These are phyloP conservation scores for Solanum sejunctum DNA, from an alignment of 257 asterid genomes.

Conservation along the genomic window DNA sequence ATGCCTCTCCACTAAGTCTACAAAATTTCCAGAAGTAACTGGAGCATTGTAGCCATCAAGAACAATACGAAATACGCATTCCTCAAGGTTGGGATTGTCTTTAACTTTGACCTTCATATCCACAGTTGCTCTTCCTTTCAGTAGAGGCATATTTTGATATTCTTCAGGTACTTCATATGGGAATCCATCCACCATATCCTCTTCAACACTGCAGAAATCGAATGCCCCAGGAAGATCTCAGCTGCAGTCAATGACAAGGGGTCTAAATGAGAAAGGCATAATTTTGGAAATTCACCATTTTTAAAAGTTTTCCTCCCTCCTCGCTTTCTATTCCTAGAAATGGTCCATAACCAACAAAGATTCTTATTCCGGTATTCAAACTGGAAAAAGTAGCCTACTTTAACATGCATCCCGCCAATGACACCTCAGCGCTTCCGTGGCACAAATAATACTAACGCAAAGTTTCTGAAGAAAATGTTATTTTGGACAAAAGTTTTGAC, in stretches of 20 bases:
- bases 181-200: conserved; percentile 97
- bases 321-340: conserved; percentile 15
- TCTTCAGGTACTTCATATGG: conserved; percentile 96
- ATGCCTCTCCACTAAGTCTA: conserved; percentile 88
- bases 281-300: conserved; percentile 26
- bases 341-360: neutral
- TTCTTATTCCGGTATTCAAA: neutral
- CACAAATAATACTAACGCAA: neutral
- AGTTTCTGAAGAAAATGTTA: neutral
- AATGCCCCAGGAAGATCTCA: conserved; percentile 99
- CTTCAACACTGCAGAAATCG: conserved; percentile 99
- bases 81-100: conserved; percentile 79
- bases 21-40: conserved; percentile 86
- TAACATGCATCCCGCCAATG: neutral
- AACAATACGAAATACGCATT: conserved; percentile 71
- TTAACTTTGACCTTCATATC: conserved; percentile 97
- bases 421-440: neutral
- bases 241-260: conserved; percentile 99
- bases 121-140: conserved; percentile 92
- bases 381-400: neutral
- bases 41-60: conserved; percentile 98
- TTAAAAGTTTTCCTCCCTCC: conserved; percentile 2
- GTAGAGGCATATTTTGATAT: conserved; percentile 72
- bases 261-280: conserved; percentile 64
- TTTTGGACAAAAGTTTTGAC: neutral